phyloP scores from a whole-genome alignment of 2,329 filamentous ascomycete genomes.

The Pseudocercospora pini-densiflorae region DNA sequence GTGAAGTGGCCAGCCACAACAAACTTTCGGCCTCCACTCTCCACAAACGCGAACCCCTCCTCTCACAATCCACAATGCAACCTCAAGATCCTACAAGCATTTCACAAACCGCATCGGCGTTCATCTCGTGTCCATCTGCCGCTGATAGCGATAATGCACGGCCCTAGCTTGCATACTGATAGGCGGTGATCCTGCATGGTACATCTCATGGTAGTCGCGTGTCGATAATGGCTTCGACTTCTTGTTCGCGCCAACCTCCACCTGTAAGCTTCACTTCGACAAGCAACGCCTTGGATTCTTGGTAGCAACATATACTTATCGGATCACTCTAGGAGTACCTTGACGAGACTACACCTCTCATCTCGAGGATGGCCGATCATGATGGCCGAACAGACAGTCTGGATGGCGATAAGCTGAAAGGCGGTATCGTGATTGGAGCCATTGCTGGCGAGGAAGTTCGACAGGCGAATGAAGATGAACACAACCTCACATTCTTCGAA shows the following conservation, averaged over 20 bases:
- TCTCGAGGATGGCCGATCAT: constrained; percentile 2
- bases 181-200: constrained; percentile 8
- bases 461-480: constrained; percentile 34
- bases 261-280: constrained; percentile 3
- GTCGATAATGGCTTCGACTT: not conserved
- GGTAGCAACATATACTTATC: not conserved
- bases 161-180: not conserved
- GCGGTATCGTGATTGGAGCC: constrained; percentile 33
- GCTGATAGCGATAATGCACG: constrained; percentile 7
- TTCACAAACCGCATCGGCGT: not conserved
- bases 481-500: constrained; percentile 33
- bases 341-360: constrained; percentile 1
- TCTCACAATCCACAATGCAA: not conserved
- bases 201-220: constrained; percentile 10
- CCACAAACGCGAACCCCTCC: not conserved
- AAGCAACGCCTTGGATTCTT: not conserved
- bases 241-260: not conserved
- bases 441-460: constrained; percentile 36
- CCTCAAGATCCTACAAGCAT: constrained; percentile 6
- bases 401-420: constrained; percentile 26
- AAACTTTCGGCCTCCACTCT: constrained; percentile 3
- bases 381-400: constrained; percentile 7
- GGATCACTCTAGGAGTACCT: not conserved
- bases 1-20: not conserved
- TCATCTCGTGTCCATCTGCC: constrained; percentile 1